Percentiles rank a stretch among this genome's conserved stretches.
Evolutionary conservation across 78 protist genomes (phyloP).

Genomic region (Salpingoeca rosetta): DNA sequence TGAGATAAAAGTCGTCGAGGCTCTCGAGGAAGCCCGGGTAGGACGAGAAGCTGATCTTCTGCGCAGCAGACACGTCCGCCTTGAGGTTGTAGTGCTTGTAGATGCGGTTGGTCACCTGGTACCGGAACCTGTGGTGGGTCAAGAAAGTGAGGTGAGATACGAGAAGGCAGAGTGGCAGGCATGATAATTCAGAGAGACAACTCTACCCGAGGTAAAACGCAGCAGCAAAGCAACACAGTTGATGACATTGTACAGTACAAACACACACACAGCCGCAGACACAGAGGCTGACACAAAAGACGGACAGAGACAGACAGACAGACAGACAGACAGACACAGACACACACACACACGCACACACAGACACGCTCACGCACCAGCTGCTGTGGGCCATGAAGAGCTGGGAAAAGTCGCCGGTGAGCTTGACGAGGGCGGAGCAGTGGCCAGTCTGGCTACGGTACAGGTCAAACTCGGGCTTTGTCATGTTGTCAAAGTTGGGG

Average conservation of each 20-base stretch:
- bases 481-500: background rate
- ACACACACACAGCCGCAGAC: background rate
- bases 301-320: too few species aligned
- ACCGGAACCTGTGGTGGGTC: conserved; percentile 12
- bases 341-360: too few species aligned
- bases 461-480: conserved; percentile 24
- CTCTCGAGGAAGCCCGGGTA: conserved; percentile 38
- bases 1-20: conserved; percentile 62
- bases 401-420: conserved; percentile 28
- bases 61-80: conserved; percentile 21
- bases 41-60: conserved; percentile 12
- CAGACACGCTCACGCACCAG: too few species aligned
- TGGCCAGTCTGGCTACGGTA: conserved; percentile 15
- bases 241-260: too few species aligned
- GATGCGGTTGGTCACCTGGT: background rate
- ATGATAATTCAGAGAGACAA: too few species aligned
- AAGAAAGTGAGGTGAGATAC: conserved; percentile 25
- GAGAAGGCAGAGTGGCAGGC: too few species aligned
- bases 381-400: background rate
- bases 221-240: too few species aligned
- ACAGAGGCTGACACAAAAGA: too few species aligned
- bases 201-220: too few species aligned
- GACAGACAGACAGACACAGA: too few species aligned
- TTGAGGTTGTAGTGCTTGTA: conserved; percentile 9
- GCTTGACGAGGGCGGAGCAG: conserved; percentile 53